These are phyloP conservation scores for Tripterygium wilfordii DNA, from an alignment of 177 flowering plant genomes.

Conservation along the genomic window DNA sequence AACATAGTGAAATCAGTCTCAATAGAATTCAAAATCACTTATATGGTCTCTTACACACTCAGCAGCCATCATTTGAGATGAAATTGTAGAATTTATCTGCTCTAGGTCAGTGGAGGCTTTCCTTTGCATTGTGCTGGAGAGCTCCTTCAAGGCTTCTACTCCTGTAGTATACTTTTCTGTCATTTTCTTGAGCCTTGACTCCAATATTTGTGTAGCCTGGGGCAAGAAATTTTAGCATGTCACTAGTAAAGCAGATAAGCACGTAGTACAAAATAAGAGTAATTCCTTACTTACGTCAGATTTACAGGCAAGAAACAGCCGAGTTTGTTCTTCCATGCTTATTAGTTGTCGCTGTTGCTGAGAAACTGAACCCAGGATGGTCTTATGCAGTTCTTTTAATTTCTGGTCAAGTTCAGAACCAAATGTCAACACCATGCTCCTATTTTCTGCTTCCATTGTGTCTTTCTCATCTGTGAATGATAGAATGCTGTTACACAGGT, in stretches of 20 bases:
- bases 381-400: constrained; percentile 55
- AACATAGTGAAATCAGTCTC: too few species aligned
- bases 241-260: neutral
- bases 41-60: constrained; percentile 48
- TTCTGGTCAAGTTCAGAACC: constrained; percentile 69
- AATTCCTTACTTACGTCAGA: constrained; percentile 48
- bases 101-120: constrained; percentile 52
- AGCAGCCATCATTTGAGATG: constrained; percentile 35
- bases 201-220: constrained; percentile 56
- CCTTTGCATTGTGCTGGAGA: constrained; percentile 33
- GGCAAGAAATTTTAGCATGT: constrained; percentile 1
- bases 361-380: constrained; percentile 55
- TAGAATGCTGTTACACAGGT: neutral
- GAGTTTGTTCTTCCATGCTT: constrained; percentile 57
- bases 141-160: constrained; percentile 40
- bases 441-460: constrained; percentile 63
- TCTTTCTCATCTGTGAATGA: constrained; percentile 53
- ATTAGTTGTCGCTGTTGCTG: constrained; percentile 73
- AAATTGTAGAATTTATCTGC: constrained; percentile 39
- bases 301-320: constrained; percentile 68
- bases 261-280: neutral
- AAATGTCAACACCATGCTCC: constrained; percentile 46
- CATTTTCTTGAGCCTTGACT: constrained; percentile 48
- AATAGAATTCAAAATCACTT: too few species aligned
- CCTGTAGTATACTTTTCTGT: constrained; percentile 45